A percentile compares a stretch with the other conserved stretches of the same genome.
phyloP scores from a whole-genome alignment of 371 early-diverging fungal species.

The Blakeslea trispora region DNA sequence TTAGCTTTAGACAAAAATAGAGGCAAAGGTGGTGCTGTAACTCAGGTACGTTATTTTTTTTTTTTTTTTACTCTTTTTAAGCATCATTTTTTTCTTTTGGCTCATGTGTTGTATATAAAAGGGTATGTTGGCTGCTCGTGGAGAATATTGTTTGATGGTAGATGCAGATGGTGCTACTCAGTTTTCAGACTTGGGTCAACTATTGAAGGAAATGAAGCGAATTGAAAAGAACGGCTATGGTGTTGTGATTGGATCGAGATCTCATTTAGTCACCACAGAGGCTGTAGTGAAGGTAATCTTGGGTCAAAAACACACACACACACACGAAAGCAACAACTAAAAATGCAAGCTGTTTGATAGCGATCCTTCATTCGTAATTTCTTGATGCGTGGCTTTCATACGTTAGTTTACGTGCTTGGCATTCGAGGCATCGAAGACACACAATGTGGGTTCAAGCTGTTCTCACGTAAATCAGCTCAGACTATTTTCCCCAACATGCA shows the following conservation, averaged over 20 bases:
- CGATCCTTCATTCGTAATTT: slow-evolving; percentile 88
- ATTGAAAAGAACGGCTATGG: slow-evolving; percentile 55
- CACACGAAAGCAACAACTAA: too few species aligned
- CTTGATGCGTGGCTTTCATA: slow-evolving; percentile 91
- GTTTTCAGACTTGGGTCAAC: slow-evolving; percentile 77
- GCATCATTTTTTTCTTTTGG: too few species aligned
- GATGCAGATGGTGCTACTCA: slow-evolving; percentile 96
- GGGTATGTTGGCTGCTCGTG: slow-evolving; percentile 86
- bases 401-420: slow-evolving; percentile 78
- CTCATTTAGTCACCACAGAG: slow-evolving; percentile 85
- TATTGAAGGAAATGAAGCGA: slow-evolving; percentile 52
- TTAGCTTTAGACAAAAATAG: slow-evolving; percentile 81
- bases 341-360: slow-evolving; percentile 50
- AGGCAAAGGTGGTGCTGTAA: slow-evolving; percentile 95
- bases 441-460: slow-evolving; percentile 96
- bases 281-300: slow-evolving; percentile 91
- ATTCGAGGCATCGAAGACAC: slow-evolving; percentile 89
- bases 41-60: slow-evolving; percentile 84
- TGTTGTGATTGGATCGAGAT: slow-evolving; percentile 87
- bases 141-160: slow-evolving; percentile 82
- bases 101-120: slow-evolving; percentile 25
- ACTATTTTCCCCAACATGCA: slow-evolving; percentile 88
- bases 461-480: slow-evolving; percentile 79
- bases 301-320: background rate
- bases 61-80: too few species aligned